phyloP scores from a whole-genome alignment of 768 basidiomycete genomes.

The Russula earlei region DNA sequence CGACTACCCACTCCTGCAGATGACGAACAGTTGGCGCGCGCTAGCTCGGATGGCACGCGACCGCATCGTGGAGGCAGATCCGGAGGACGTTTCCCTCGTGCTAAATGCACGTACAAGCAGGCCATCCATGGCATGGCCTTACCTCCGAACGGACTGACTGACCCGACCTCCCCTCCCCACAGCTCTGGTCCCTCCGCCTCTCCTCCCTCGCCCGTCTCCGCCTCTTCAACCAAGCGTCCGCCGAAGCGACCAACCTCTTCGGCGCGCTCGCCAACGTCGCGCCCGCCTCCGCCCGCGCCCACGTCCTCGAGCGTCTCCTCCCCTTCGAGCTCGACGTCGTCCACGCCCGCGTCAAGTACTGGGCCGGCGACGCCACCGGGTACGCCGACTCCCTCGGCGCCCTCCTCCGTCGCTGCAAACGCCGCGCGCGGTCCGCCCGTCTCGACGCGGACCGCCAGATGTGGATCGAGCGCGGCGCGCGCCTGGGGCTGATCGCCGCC shows the following conservation, averaged over 20 bases:
- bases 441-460: constrained; percentile 31
- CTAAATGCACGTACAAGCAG: constrained; percentile 58
- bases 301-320: constrained; percentile 51
- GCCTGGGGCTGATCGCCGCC: constrained; percentile 70
- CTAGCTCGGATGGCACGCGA: constrained; percentile 80
- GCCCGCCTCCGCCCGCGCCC: constrained; percentile 41
- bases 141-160: too few species aligned
- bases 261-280: constrained; percentile 53
- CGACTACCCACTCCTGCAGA: constrained; percentile 33
- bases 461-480: constrained; percentile 77
- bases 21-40: constrained; percentile 83
- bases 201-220: constrained; percentile 71
- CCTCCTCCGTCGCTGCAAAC: constrained; percentile 56
- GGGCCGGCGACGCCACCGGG: constrained; percentile 72
- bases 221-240: constrained; percentile 79
- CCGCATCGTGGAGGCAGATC: constrained; percentile 58
- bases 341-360: constrained; percentile 65
- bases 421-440: constrained; percentile 30
- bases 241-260: constrained; percentile 76
- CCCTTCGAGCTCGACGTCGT: constrained; percentile 56
- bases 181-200: constrained; percentile 83
- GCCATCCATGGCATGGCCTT: neutral
- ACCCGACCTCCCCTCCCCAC: neutral
- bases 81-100: constrained; percentile 54
- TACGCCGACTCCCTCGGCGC: constrained; percentile 65